Evolutionary conservation across 257 asterid species (phyloP).

Genomic region (Nicotiana otophora): DNA sequence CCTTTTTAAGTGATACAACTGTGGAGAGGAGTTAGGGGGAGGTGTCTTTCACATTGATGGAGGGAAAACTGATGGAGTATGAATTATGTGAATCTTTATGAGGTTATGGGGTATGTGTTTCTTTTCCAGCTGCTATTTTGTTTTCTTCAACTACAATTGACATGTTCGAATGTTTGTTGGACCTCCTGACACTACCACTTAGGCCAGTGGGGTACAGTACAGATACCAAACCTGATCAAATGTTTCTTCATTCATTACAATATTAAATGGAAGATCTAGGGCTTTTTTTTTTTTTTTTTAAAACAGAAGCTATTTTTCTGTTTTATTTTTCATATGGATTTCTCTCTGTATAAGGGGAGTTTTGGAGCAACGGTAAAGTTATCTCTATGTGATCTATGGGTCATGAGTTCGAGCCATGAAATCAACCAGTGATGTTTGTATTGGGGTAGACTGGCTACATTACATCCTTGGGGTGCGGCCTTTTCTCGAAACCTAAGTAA

Average conservation of each 20-base stretch:
- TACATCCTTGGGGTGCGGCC: accelerated
- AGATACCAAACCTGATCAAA: conserved; percentile 1
- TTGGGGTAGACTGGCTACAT: no score
- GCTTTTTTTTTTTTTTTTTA: not conserved
- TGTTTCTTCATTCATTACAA: not conserved
- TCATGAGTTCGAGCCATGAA: no score
- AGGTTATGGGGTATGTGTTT: conserved; percentile 9
- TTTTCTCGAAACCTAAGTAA: accelerated
- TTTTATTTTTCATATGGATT: no score
- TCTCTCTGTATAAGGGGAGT: no score
- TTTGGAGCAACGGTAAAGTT: no score
- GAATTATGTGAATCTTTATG: conserved; percentile 1
- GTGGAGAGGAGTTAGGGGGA: conserved; percentile 10
- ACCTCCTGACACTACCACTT: conserved; percentile 1
- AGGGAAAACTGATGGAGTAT: conserved; percentile 18
- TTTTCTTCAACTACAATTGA: not conserved
- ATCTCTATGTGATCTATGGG: no score
- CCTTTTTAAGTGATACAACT: not conserved
- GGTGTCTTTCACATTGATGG: conserved; percentile 26
- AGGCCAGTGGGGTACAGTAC: conserved; percentile 5
- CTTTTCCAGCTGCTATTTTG: not conserved
- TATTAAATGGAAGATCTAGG: not conserved
- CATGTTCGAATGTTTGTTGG: conserved; percentile 27
- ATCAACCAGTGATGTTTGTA: no score
- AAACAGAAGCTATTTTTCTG: not conserved